Base-by-base conservation (phyloP, 345 rosid genomes). In the Pugionium dolabratum region DNA sequence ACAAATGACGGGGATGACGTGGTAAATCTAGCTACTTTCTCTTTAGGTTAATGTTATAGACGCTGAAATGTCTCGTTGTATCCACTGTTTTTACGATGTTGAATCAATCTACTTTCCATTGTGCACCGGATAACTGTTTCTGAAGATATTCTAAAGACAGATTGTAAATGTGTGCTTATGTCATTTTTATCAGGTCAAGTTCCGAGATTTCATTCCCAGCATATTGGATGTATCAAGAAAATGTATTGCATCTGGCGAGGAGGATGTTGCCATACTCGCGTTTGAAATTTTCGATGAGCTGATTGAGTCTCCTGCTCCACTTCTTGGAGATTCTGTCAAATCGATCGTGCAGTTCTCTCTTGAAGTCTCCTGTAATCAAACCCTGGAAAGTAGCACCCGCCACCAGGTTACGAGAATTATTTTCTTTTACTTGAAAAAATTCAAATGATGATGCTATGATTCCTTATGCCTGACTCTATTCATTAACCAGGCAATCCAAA, bases 271-370 rank as follows among this genome's bases (percentile, higher is more conserved):
- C 46, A 75, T 91, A 42, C 84, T 95, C 81, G 97, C 99, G 53
- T 95, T 95, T 70, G 99, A 95, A 79, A 95, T 95, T 68, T 95
- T 95, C 80, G 99, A 95, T 58, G 99, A 95, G 79, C 79, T 95
- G 66, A 95, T 95, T 68, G 99, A 95, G 75, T 95, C 99, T 73
- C 97, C 97, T 7, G 95, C 99, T 41, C 96, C 99, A 48, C 90
- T 95, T 72, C 97, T 95, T 71, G 99, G 99, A 51, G 99, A 95
- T 59, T 85, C 96, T 49, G 89, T 95, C 54, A 91, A 81, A 81
- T 87, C 97, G 69, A 89, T 95, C 29, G 96, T 95, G 60, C 94
- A 91, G 64, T 91, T 95, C 70, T 84, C 99, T 73, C 97, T 95
- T 72, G 97, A 95, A 81, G 99, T 95, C 76, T 81, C 91, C 70